Evolutionary conservation across 2,329 filamentous ascomycete genomes (phyloP), one percentile per base, ranked within the genome.

Genomic region (Paecilomyces sp.): DNA sequence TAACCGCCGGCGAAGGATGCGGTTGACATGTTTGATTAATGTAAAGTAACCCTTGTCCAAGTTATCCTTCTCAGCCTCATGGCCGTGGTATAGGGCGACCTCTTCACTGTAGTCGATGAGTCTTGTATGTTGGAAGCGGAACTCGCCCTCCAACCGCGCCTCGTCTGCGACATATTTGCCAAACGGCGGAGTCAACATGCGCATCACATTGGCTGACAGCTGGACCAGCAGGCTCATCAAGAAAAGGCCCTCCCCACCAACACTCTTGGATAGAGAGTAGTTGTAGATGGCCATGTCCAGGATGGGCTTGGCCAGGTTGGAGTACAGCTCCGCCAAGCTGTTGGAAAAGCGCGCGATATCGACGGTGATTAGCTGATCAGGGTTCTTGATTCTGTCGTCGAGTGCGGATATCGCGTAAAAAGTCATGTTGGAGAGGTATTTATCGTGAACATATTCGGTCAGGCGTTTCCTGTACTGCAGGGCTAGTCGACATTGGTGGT

Each of bases 31-130:
- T 77, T 97, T 97, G 79, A 99, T 99, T 41, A 99, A 82, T 1
- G 94, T 99, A 71, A 99, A 99, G 76, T 99, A 99, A 15, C 94
- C 93, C 78, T 97, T 97, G 76, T 99, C 94, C 57, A 99, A 81
- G 0, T 90, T 95, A 72, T 97, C 91, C 74, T 97, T 97, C 75
- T 99, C 94, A 11, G 90, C 92, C 68, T 93, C 89, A 68, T 97
- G 92, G 25, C 94, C 94, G 54, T 87, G 85, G 70, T 97, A 97
- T 8, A 99, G 80, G 1, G 94, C 94, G 3, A 99, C 85, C 74
- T 99, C 94, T 73, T 99, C 94, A 71, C 89, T 91, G 72, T 97
- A 93, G 74, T 99, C 93, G 69, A 99, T 97, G 54, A 99, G 81
- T 57, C 94, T 84, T 2, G 91, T 94, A 77, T 99, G 94, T 70